Percentiles rank a stretch among this genome's conserved stretches.
phyloP scores from a whole-genome alignment of 208 protist genomes.

The Crithidia expoeki region DNA sequence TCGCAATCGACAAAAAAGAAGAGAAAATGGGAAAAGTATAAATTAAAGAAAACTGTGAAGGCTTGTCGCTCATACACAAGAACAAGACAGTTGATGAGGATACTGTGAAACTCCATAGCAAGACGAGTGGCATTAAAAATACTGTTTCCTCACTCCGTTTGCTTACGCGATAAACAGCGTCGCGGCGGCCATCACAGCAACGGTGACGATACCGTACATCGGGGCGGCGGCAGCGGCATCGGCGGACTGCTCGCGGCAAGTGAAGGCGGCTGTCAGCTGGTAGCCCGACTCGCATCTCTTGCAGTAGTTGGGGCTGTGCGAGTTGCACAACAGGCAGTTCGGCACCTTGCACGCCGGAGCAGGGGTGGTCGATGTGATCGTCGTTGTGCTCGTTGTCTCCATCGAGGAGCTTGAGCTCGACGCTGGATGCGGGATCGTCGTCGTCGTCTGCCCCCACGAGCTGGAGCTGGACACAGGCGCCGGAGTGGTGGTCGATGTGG shows the following conservation, averaged over 20 bases:
- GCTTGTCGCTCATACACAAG: too few relatives aligned
- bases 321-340: conserved; percentile 3
- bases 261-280: conserved; percentile 4
- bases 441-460: too few relatives aligned
- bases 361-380: neutral
- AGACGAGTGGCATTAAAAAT: too few relatives aligned
- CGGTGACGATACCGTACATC: neutral
- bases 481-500: neutral
- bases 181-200: neutral
- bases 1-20: too few relatives aligned
- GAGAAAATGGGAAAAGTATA: too few relatives aligned
- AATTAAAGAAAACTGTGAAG: too few relatives aligned
- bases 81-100: too few relatives aligned
- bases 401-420: too few relatives aligned
- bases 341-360: neutral
- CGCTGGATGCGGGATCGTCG: too few relatives aligned
- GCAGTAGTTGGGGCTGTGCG: conserved; percentile 8
- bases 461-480: neutral
- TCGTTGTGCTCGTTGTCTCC: too few relatives aligned
- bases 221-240: neutral
- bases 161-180: conserved; percentile 4
- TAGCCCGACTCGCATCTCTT: conserved; percentile 1
- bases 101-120: too few relatives aligned
- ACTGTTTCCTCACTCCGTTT: conserved; percentile 12
- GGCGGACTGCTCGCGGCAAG: neutral